Evolutionary conservation across 2,329 filamentous ascomycete genomes (phyloP).

Genomic region (Fusarium avenaceum): DNA sequence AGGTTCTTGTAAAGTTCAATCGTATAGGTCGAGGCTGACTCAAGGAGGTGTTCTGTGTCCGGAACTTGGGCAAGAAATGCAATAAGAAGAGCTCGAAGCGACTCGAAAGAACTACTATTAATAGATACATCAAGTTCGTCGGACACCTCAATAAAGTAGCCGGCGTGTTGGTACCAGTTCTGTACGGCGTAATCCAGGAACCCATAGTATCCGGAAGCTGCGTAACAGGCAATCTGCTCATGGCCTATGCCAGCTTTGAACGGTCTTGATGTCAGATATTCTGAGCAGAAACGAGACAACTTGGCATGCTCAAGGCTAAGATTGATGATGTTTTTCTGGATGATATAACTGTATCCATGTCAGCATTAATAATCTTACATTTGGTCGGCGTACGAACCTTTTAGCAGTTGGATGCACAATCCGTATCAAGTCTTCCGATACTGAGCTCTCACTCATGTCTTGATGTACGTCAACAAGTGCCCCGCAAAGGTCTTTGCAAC

Average conservation of each 20-base stretch:
- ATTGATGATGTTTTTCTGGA: not conserved
- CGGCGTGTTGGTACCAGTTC: constrained; percentile 24
- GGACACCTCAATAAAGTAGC: not conserved
- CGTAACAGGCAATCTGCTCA: not conserved
- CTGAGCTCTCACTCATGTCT: not conserved
- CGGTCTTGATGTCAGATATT: constrained; percentile 21
- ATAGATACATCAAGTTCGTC: not conserved
- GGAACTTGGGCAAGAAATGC: not conserved
- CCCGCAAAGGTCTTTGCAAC: too few species aligned
- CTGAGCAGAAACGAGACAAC: constrained; percentile 12
- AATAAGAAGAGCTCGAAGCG: not conserved
- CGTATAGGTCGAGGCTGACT: too few species aligned
- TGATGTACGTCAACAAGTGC: not conserved
- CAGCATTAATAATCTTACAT: too few species aligned
- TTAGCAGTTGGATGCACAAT: constrained; percentile 27
- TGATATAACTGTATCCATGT: constrained; percentile 16
- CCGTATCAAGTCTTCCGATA: not conserved
- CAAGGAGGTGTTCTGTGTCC: too few species aligned
- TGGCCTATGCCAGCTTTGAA: not conserved
- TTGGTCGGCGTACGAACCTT: not conserved
- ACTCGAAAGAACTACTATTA: not conserved
- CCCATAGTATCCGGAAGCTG: constrained; percentile 9
- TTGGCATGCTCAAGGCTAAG: not conserved
- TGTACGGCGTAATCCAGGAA: constrained; percentile 27
- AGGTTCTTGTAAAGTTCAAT: too few species aligned